These are phyloP conservation scores for Drosera capensis DNA, from an alignment of 148 eudicot genomes.

Conservation along the genomic window DNA sequence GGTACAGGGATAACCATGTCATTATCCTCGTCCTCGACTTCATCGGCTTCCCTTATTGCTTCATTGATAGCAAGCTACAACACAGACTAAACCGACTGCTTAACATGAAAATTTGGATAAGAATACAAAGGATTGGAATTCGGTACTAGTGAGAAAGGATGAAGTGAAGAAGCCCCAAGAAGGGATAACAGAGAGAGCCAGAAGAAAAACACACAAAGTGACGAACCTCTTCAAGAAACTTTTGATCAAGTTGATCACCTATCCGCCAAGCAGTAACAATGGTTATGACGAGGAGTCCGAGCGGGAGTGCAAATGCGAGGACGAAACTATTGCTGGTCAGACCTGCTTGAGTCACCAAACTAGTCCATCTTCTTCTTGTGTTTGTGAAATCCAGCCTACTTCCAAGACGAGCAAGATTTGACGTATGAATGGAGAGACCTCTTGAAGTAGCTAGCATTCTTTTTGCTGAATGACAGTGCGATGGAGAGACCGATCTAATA, in stretches of 20 bases:
- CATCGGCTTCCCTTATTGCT: constrained; percentile 47
- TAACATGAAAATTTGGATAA: no score
- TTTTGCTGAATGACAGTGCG: no score
- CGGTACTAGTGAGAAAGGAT: no score
- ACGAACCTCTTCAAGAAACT: constrained; percentile 69
- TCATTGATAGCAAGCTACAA: constrained; percentile 54
- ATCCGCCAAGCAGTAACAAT: constrained; percentile 40
- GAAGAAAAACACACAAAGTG: background rate
- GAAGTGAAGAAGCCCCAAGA: background rate
- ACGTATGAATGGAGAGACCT: no score
- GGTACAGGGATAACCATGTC: constrained; percentile 15
- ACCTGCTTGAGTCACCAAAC: constrained; percentile 46
- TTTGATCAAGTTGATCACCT: constrained; percentile 55
- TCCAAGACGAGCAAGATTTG: no score
- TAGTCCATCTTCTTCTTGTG: constrained; percentile 18
- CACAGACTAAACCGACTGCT: no score
- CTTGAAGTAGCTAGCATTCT: no score
- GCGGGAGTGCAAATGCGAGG: constrained; percentile 58
- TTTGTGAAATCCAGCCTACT: no score
- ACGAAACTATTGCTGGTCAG: constrained; percentile 38
- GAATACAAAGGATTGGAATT: background rate
- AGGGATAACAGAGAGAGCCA: background rate
- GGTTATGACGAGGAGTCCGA: constrained; percentile 64
- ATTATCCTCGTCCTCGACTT: constrained; percentile 21
- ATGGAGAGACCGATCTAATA: no score